Evolutionary conservation across 495 filamentous ascomycete species (phyloP), one percentile per base, ranked within the genome.

Genomic region (Articulospora tetracladia): DNA sequence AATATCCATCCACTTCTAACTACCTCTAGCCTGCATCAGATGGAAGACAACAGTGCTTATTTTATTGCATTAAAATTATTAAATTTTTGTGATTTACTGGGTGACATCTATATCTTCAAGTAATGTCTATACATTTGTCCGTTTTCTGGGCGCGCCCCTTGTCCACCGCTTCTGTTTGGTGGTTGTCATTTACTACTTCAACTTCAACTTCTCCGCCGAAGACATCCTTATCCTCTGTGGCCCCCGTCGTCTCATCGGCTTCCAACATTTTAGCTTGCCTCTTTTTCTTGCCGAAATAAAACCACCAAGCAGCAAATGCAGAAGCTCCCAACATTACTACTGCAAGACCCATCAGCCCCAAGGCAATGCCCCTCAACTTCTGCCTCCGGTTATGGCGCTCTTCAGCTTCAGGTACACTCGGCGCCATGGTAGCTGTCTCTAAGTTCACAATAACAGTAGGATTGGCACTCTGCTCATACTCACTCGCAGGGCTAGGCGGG

Each of bases 401-500:
- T 41, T 39, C 15, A 22, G 23, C 32, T 12, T 36, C 15, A n/a
- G 39, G 39, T 25, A 41, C 4, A 44, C 3, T 23, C 20, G 57
- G 57, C 24, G 49, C 57, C 48, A 59, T 59, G 12, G 17, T 52
- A 1, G 52, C 36, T 1, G 7, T 46, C 15, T 25, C 49, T 13
- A 49, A 49, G 13, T 28, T 27, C 7, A 59, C n/a, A 23, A 59
- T 59, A 1, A 24, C 26, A 12, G 44, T 53, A 1, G 49, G 13
- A 30, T 30, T 59, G 7, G 32, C 47, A 23, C 20, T 28, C 32
- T 59, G 48, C 10, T 25, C 27, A 30, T 22, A 50, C 30, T 53
- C 57, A n/a, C 57, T 59, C 8, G 70, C 72, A 23, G 72, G 74
- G 51, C 72, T 74, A 26, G 83, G 86, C n/a, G 87, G 86, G 52